Evolutionary conservation across 2,329 filamentous ascomycete species (phyloP).

Genomic region (Ascocoryne sarcoides): DNA sequence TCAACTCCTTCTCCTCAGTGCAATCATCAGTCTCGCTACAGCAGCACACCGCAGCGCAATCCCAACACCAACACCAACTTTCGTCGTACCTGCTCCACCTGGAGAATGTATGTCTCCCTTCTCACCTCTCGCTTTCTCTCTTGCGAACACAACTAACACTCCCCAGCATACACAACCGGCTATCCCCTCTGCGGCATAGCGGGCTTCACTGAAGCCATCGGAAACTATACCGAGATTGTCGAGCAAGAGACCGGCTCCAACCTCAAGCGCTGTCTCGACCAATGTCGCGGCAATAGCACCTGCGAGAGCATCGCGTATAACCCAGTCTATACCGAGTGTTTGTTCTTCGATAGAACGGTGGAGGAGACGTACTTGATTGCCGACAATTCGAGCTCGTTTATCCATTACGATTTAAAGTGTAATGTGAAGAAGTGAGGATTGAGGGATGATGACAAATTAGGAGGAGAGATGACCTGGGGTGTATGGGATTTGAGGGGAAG

Average conservation of each 20-base stretch:
- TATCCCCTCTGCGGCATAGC: slow-evolving; percentile 11
- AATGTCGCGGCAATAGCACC: slow-evolving; percentile 2
- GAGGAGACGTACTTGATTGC: slow-evolving; percentile 11
- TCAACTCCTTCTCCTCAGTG: neutral
- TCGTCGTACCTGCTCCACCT: slow-evolving; percentile 2
- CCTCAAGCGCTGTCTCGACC: slow-evolving; percentile 5
- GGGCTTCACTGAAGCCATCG: slow-evolving; percentile 9
- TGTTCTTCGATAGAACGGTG: slow-evolving; percentile 11
- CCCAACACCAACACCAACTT: neutral
- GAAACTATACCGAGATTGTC: slow-evolving; percentile 10
- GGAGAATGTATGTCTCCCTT: slow-evolving; percentile 1
- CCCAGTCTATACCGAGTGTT: slow-evolving; percentile 8
- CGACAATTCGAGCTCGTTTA: neutral
- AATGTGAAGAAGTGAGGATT: neutral
- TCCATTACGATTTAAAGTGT: neutral
- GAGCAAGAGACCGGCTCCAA: slow-evolving; percentile 7
- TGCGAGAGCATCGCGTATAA: slow-evolving; percentile 10
- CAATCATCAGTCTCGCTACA: neutral
- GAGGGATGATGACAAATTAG: too few species aligned
- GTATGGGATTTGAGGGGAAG: neutral
- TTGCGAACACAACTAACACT: neutral
- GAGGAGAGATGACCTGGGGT: neutral
- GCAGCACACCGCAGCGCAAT: neutral
- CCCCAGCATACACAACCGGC: slow-evolving; percentile 7
- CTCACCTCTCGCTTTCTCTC: neutral